phyloP scores from a whole-genome alignment of 805 yeast species.

The Komagataella pastoris region DNA sequence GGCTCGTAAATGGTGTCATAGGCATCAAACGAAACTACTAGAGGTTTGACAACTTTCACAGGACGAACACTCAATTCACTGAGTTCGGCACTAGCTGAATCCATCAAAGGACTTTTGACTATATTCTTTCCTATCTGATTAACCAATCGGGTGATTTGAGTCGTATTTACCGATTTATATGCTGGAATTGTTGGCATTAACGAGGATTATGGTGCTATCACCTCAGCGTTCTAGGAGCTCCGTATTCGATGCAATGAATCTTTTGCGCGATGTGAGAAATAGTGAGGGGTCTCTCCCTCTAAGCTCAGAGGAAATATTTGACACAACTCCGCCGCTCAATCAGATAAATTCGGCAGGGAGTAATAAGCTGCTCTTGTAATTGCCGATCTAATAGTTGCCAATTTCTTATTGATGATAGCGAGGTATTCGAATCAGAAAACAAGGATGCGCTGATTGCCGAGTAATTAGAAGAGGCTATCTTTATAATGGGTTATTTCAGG shows the following conservation, averaged over 20 bases:
- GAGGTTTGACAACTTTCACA: constrained; percentile 16
- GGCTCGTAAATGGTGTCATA: constrained; percentile 57
- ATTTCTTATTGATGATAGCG: too few relatives aligned
- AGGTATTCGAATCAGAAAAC: too few relatives aligned
- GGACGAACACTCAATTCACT: background rate
- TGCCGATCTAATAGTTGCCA: too few relatives aligned
- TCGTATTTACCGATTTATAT: background rate
- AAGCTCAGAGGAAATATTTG: too few relatives aligned
- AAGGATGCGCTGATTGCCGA: too few relatives aligned
- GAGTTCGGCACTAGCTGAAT: background rate
- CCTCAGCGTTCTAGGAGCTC: background rate
- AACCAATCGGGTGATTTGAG: background rate
- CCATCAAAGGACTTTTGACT: background rate
- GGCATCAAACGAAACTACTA: constrained; percentile 50
- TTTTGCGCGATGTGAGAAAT: background rate
- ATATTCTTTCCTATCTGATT: background rate
- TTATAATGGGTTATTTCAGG: too few relatives aligned
- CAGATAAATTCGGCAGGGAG: too few relatives aligned
- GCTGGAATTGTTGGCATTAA: background rate
- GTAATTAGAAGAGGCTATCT: too few relatives aligned
- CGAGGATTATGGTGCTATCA: background rate
- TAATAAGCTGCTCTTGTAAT: too few relatives aligned
- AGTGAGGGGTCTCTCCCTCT: too few relatives aligned
- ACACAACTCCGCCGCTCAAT: too few relatives aligned
- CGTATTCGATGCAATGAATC: background rate